A percentile compares a stretch with the other conserved stretches of the same genome.
These are phyloP conservation scores for Cicer pinnatifidum DNA, from an alignment of 306 rosid species.

Conservation along the genomic window DNA sequence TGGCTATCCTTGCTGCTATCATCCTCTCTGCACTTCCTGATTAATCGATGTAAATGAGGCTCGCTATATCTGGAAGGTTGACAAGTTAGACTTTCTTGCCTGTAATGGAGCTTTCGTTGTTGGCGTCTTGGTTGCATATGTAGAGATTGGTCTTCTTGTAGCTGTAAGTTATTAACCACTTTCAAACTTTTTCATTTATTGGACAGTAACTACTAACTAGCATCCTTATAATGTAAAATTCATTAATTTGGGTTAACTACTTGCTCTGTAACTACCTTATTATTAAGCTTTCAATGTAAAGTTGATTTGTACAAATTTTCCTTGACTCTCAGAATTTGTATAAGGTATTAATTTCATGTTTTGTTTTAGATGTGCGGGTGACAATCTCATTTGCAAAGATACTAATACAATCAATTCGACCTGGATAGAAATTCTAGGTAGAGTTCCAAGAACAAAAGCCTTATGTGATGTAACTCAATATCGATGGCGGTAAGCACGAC, in stretches of 20 bases:
- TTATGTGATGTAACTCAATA: constrained; percentile 72
- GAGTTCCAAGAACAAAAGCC: constrained; percentile 72
- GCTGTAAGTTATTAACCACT: constrained; percentile 57
- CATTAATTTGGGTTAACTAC: too few species aligned
- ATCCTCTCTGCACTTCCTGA: too few species aligned
- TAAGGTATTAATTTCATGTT: neutral
- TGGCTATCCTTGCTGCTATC: too few species aligned
- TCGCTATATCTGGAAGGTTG: constrained; percentile 86
- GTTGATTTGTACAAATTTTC: too few species aligned
- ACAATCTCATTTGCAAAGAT: constrained; percentile 79
- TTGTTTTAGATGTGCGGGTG: constrained; percentile 52
- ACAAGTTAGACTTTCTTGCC: constrained; percentile 75
- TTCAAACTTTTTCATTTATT: neutral
- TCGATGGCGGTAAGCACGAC: constrained; percentile 70
- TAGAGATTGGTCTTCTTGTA: constrained; percentile 71
- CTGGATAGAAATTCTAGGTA: constrained; percentile 72
- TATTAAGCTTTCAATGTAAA: too few species aligned
- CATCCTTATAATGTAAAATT: neutral
- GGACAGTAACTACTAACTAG: neutral
- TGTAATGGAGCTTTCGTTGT: constrained; percentile 70
- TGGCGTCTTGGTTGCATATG: constrained; percentile 68
- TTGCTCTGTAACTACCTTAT: too few species aligned
- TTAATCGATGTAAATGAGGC: too few species aligned
- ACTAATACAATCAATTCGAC: constrained; percentile 68
- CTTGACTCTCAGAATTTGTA: too few species aligned